Evolutionary conservation across 1,139 yeast genomes (phyloP).

Genomic region (Waltiozyma sp.): DNA sequence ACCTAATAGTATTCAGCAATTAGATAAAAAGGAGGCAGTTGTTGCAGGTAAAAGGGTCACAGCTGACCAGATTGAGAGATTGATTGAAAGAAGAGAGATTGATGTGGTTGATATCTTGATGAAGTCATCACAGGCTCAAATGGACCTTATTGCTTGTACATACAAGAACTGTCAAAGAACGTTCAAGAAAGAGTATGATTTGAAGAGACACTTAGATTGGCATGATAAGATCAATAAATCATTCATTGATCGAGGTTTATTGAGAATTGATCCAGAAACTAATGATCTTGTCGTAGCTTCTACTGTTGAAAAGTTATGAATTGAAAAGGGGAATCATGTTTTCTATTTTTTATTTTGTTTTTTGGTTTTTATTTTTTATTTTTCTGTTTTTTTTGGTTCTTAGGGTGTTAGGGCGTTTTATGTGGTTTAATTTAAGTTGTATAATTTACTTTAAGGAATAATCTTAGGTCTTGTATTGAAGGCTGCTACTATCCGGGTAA

Average conservation of each 20-base stretch:
- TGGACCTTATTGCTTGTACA: conserved; percentile 33
- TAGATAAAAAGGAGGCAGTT: not conserved
- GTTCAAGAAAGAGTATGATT: conserved; percentile 37
- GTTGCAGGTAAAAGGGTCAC: not conserved
- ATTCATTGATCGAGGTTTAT: conserved; percentile 5
- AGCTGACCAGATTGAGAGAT: conserved; percentile 12
- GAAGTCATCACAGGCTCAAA: conserved; percentile 30
- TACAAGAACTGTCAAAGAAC: conserved; percentile 34
- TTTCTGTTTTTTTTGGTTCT: too few relatives aligned
- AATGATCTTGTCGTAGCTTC: not conserved
- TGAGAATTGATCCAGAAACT: not conserved
- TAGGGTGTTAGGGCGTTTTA: too few relatives aligned
- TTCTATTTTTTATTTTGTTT: too few relatives aligned
- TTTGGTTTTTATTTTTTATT: not conserved
- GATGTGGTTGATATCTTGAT: conserved; percentile 22
- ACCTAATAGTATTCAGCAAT: conserved; percentile 9
- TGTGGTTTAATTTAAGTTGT: too few relatives aligned
- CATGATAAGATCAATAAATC: conserved; percentile 30
- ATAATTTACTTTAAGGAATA: not conserved
- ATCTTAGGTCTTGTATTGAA: too few relatives aligned
- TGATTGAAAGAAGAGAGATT: conserved; percentile 11
- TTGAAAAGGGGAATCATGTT: too few relatives aligned
- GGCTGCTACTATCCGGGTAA: too few relatives aligned
- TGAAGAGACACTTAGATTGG: conserved; percentile 44
- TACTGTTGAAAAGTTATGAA: not conserved